Evolutionary conservation across 1,139 yeast species (phyloP), one percentile per base, ranked within the genome.

Genomic region (Geotrichum aggregatum): DNA sequence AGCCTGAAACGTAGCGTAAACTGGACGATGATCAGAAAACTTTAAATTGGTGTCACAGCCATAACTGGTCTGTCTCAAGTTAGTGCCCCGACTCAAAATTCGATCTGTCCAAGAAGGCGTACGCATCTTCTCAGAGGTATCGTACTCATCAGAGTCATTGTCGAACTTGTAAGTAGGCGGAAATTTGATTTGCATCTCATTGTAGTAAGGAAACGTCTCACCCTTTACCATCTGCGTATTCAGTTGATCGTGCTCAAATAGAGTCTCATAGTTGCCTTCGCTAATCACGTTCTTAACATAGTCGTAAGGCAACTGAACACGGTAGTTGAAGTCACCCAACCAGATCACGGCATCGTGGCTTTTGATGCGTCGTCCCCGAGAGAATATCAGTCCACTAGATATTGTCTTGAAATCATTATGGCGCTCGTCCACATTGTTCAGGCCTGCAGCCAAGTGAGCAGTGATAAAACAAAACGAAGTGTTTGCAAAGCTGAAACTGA

Each of bases 41-140:
- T 72, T 68, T 40, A 91, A 70, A 34, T 76, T 75, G 13, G 77
- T 80, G 3, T 78, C 83, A 56, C 83, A 76, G 43, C 82, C 79
- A 66, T 92, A 92, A 18, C 75, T 71, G 19, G 78, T 62, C 62
- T 87, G 97, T 54, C 76, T 78, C 56, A 92, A 66, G 26, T 76
- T 71, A n/a, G 64, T 49, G n/a, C 77, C 77, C 40, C 79, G 74
- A 50, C 76, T 75, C 50, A 84, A 61, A 50, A 84, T 80, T 50
- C 99, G 74, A 71, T 92, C 98, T 0, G 98, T 92, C 98, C 98
- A 92, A 0, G 98, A 89, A 1, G 98, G 98, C 24, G 86, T 84
- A 59, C 98, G 77, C 66, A 84, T 85, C 66, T 92, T 92, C 60
- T 92, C 98, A 14, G 95, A 84, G 0, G 95, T 79, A 67, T 92